Conservation (phyloP, 2,329 filamentous ascomycete species). For the Aureobasidium sp. region DNA sequence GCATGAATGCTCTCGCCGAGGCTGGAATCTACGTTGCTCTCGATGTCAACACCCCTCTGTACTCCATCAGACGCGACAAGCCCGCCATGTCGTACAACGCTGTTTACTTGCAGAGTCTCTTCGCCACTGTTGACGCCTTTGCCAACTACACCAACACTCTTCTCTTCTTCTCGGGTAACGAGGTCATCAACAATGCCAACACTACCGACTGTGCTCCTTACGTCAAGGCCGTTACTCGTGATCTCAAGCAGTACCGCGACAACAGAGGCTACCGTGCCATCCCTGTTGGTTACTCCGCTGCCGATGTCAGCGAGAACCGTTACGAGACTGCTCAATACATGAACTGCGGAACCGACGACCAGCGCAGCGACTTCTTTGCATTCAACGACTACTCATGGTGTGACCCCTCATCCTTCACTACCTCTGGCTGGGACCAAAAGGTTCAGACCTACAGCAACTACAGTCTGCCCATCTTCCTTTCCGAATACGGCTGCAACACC, state of each 20-base stretch:
- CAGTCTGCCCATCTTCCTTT: slow-evolving; percentile 85
- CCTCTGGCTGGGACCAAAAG: slow-evolving; percentile 78
- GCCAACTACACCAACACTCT: slow-evolving; percentile 77
- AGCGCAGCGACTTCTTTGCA: slow-evolving; percentile 80
- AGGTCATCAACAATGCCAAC: slow-evolving; percentile 58
- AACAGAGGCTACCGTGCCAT: slow-evolving; percentile 59
- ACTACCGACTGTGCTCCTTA: slow-evolving; percentile 62
- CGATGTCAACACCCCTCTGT: slow-evolving; percentile 84
- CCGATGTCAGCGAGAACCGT: slow-evolving; percentile 78
- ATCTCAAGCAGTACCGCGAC: slow-evolving; percentile 74
- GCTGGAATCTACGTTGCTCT: slow-evolving; percentile 89
- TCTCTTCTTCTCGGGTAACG: slow-evolving; percentile 74
- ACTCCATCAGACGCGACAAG: slow-evolving; percentile 72
- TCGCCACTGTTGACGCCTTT: slow-evolving; percentile 82
- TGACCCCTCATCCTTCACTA: slow-evolving; percentile 57
- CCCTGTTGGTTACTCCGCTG: slow-evolving; percentile 74
- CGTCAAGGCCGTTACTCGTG: slow-evolving; percentile 62
- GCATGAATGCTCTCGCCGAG: slow-evolving; percentile 72
- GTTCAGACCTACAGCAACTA: slow-evolving; percentile 81
- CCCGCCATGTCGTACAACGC: slow-evolving; percentile 78
- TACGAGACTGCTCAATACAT: slow-evolving; percentile 79
- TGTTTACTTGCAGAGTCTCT: slow-evolving; percentile 75
- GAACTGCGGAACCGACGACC: slow-evolving; percentile 81
- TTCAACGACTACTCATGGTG: slow-evolving; percentile 92
- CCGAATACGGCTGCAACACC: slow-evolving; percentile 85